Evolutionary conservation across 345 rosid genomes (phyloP).

Genomic region (Geranium brycei): DNA sequence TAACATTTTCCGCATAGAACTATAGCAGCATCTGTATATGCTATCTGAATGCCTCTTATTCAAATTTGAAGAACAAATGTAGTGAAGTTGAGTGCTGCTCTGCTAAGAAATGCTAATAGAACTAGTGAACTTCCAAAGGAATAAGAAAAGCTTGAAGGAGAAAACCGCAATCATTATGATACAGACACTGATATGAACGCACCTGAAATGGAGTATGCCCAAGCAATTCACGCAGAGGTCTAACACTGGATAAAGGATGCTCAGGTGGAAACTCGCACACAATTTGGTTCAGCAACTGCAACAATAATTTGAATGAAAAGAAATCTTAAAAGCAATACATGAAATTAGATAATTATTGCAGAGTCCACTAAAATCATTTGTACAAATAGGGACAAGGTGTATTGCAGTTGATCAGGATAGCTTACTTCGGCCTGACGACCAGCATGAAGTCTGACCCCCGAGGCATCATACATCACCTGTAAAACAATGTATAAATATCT

Average conservation of each 20-base stretch:
- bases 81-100: not conserved
- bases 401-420: constrained; percentile 4
- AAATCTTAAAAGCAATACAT: not conserved
- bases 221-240: constrained; percentile 88
- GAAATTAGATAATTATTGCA: constrained; percentile 2
- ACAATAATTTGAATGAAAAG: not conserved
- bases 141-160: not conserved
- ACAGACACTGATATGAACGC: constrained; percentile 10
- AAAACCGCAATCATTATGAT: constrained; percentile 1
- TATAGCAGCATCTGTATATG: no score
- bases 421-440: constrained; percentile 97
- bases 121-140: not conserved
- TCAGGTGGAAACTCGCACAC: constrained; percentile 96
- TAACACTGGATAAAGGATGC: constrained; percentile 66
- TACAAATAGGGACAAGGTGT: not conserved
- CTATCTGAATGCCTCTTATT: no score
- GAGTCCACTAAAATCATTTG: not conserved
- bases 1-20: no score
- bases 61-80: no score
- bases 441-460: constrained; percentile 91
- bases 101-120: not conserved
- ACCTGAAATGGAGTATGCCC: constrained; percentile 98
- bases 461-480: constrained; percentile 97
- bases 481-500: constrained; percentile 1
- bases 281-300: constrained; percentile 88